Conservation (phyloP, 164 flowering plant genomes). For the Dillenia turbinata region DNA sequence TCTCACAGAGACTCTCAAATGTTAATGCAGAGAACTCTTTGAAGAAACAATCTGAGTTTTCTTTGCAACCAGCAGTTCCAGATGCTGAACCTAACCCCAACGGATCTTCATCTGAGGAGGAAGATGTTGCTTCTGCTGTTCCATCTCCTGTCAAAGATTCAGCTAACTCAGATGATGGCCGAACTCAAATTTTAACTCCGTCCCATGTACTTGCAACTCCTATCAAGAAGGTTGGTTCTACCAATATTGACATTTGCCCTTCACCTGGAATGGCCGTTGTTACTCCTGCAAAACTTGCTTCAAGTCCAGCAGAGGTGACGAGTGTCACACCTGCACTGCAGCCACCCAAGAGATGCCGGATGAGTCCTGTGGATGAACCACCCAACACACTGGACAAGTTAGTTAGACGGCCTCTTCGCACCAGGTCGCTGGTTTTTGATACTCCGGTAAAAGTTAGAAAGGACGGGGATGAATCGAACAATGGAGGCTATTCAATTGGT, state of each 20-base stretch:
- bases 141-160: conserved; percentile 15
- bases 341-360: conserved; percentile 54
- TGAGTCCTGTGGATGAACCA: conserved; percentile 44
- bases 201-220: conserved; percentile 19
- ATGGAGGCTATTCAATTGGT: conserved; percentile 18
- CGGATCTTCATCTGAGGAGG: conserved; percentile 9
- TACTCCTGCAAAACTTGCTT: conserved; percentile 31
- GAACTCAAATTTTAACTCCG: neutral
- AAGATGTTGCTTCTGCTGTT: conserved; percentile 12
- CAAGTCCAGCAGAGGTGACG: conserved; percentile 54
- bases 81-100: conserved; percentile 1
- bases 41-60: neutral
- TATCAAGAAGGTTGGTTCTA: conserved; percentile 12
- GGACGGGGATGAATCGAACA: conserved; percentile 12
- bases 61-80: conserved; percentile 1
- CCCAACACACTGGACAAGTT: conserved; percentile 36
- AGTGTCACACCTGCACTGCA: conserved; percentile 48
- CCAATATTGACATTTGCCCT: conserved; percentile 11
- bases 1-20: conserved; percentile 24
- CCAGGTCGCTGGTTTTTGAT: conserved; percentile 52
- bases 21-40: conserved; percentile 14
- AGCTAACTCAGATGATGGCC: conserved; percentile 10
- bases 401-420: conserved; percentile 34
- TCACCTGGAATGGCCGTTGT: conserved; percentile 5
- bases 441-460: conserved; percentile 42